Conservation (phyloP, 768 basidiomycete genomes). For the Gelatoporia subvermispora region DNA sequence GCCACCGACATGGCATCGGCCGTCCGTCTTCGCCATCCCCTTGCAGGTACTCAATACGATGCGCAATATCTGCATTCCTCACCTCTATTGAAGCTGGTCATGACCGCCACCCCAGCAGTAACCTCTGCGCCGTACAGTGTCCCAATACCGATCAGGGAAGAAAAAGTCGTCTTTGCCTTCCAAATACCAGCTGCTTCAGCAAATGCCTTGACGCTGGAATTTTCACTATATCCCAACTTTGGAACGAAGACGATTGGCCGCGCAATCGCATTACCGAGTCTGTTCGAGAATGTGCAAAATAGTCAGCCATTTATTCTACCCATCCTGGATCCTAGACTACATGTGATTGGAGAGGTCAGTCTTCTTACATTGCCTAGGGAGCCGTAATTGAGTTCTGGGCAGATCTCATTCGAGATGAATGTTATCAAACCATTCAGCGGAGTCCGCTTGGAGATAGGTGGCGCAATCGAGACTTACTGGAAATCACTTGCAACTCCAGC, state of each 20-base stretch:
- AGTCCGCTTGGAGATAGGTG: conserved; percentile 90
- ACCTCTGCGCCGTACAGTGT: conserved; percentile 88
- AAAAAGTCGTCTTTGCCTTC: conserved; percentile 74
- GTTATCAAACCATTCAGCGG: conserved; percentile 87
- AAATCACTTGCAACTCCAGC: conserved; percentile 68
- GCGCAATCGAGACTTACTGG: conserved; percentile 97
- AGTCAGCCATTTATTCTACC: conserved; percentile 61
- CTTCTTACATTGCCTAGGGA: conserved; percentile 1
- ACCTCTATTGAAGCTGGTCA: conserved; percentile 89
- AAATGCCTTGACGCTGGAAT: conserved; percentile 73
- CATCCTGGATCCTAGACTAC: conserved; percentile 87
- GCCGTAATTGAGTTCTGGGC: neutral
- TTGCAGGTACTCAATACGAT: conserved; percentile 63
- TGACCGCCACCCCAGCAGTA: conserved; percentile 82
- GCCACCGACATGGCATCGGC: conserved; percentile 36
- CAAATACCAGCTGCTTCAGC: conserved; percentile 62
- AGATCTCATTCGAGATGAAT: conserved; percentile 87
- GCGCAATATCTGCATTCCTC: conserved; percentile 66
- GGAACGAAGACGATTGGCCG: conserved; percentile 95
- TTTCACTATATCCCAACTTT: conserved; percentile 96
- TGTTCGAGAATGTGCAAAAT: conserved; percentile 56
- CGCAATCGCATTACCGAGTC: conserved; percentile 76
- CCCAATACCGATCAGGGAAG: conserved; percentile 74
- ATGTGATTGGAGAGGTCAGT: conserved; percentile 87
- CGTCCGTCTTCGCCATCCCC: conserved; percentile 69